Conservation (phyloP, 163 green algal species). For the Trebouxia gelatinosa region DNA sequence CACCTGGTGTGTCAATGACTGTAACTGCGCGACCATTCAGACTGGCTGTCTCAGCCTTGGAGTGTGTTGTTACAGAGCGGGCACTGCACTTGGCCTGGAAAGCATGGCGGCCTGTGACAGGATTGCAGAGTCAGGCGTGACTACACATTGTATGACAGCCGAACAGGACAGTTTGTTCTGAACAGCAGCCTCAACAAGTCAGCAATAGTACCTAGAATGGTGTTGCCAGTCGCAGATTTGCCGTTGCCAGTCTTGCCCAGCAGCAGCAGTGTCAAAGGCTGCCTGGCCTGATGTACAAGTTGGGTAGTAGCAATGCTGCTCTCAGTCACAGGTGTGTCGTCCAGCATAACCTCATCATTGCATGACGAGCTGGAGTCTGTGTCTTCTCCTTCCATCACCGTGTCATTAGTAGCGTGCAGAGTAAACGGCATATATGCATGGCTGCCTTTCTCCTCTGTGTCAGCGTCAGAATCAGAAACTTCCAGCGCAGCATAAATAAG, state of each 20-base stretch:
- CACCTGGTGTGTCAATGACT: slow-evolving; percentile 34
- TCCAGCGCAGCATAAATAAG: slow-evolving; percentile 12
- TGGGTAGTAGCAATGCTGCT: too few relatives aligned
- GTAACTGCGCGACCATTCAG: slow-evolving; percentile 19
- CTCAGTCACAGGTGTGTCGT: neutral
- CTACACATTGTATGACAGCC: too few relatives aligned
- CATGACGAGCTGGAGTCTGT: neutral
- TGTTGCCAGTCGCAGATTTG: slow-evolving; percentile 30
- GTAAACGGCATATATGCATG: too few relatives aligned
- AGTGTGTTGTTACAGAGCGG: slow-evolving; percentile 8
- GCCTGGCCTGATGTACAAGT: too few relatives aligned
- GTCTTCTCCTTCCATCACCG: neutral
- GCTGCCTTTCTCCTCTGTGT: too few relatives aligned
- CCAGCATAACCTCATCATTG: neutral
- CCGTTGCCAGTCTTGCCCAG: slow-evolving; percentile 32
- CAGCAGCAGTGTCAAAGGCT: slow-evolving; percentile 25
- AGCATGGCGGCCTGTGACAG: slow-evolving; percentile 24
- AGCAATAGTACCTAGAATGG: slow-evolving; percentile 29
- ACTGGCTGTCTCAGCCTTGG: slow-evolving; percentile 6
- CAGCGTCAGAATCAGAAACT: neutral
- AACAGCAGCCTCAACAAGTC: too few relatives aligned
- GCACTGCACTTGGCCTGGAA: slow-evolving; percentile 28
- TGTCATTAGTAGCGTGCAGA: too few relatives aligned
- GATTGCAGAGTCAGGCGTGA: too few relatives aligned
- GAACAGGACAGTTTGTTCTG: too few relatives aligned